phyloP scores from a whole-genome alignment of 305 asterid genomes.

The Vinca major region DNA sequence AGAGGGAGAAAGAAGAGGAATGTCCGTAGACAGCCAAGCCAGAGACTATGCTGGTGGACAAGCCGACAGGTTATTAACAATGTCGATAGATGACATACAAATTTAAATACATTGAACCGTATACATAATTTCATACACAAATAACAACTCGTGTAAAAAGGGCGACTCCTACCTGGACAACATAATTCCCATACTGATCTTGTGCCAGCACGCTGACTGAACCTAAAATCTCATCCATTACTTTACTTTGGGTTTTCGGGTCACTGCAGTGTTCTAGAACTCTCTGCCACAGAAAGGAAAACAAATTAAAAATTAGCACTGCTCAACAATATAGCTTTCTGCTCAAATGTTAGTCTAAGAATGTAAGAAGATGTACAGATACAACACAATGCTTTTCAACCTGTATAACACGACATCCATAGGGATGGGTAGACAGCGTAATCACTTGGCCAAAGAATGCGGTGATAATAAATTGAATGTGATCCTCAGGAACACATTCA shows the following conservation, averaged over 20 bases:
- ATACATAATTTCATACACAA: neutral
- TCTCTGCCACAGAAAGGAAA: slow-evolving; percentile 39
- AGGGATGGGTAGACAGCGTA: slow-evolving; percentile 88
- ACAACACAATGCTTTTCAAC: slow-evolving; percentile 24
- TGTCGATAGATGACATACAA: neutral
- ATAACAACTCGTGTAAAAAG: neutral
- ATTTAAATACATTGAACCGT: neutral
- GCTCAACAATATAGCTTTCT: neutral
- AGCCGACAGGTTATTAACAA: neutral
- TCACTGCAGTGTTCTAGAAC: slow-evolving; percentile 71
- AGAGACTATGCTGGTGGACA: neutral
- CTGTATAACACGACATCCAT: slow-evolving; percentile 97
- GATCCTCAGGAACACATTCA: slow-evolving; percentile 89
- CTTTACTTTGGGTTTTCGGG: slow-evolving; percentile 48
- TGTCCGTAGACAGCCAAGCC: too few relatives aligned
- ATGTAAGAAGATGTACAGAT: neutral
- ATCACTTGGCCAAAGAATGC: slow-evolving; percentile 92
- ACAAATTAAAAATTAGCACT: slow-evolving; percentile 1
- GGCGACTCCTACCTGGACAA: slow-evolving; percentile 29
- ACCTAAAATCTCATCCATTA: slow-evolving; percentile 70
- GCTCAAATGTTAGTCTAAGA: neutral
- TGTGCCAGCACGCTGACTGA: slow-evolving; percentile 55
- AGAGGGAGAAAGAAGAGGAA: neutral
- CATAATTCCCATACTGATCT: slow-evolving; percentile 46
- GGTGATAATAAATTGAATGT: slow-evolving; percentile 68